Evolutionary conservation across 345 rosid species (phyloP).

Genomic region (Sisymbrium irio): DNA sequence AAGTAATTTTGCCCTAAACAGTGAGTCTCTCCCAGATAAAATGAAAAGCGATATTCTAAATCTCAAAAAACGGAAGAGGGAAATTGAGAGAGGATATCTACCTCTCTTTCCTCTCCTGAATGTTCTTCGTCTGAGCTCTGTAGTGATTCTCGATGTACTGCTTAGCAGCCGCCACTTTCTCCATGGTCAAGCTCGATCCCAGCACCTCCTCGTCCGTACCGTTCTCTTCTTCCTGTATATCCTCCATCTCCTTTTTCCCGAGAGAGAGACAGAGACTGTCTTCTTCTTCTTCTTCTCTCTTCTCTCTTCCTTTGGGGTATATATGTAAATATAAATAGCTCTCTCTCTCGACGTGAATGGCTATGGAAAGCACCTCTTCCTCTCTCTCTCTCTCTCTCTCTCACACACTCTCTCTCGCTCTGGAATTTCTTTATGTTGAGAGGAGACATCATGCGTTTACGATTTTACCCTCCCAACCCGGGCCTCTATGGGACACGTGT

Average conservation of each 20-base stretch:
- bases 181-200: constrained; percentile 96
- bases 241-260: constrained; percentile 41
- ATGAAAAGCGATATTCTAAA: constrained; percentile 15
- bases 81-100: constrained; percentile 6
- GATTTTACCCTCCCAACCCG: constrained; percentile 5
- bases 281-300: constrained; percentile 19
- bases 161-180: constrained; percentile 96
- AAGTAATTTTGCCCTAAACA: constrained; percentile 25
- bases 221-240: constrained; percentile 49
- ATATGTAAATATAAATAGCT: neutral
- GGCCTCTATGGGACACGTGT: constrained; percentile 21
- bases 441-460: neutral
- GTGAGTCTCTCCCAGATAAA: constrained; percentile 12
- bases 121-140: constrained; percentile 83
- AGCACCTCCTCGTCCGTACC: constrained; percentile 55
- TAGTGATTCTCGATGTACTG: constrained; percentile 98
- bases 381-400: constrained; percentile 32
- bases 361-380: constrained; percentile 23
- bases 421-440: constrained; percentile 12
- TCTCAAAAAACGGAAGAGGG: constrained; percentile 16
- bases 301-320: neutral
- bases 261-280: neutral
- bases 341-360: constrained; percentile 18
- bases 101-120: constrained; percentile 93
- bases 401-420: constrained; percentile 32